Evolutionary conservation across 768 basidiomycete species (phyloP).

Genomic region (Auriscalpium microsporum): DNA sequence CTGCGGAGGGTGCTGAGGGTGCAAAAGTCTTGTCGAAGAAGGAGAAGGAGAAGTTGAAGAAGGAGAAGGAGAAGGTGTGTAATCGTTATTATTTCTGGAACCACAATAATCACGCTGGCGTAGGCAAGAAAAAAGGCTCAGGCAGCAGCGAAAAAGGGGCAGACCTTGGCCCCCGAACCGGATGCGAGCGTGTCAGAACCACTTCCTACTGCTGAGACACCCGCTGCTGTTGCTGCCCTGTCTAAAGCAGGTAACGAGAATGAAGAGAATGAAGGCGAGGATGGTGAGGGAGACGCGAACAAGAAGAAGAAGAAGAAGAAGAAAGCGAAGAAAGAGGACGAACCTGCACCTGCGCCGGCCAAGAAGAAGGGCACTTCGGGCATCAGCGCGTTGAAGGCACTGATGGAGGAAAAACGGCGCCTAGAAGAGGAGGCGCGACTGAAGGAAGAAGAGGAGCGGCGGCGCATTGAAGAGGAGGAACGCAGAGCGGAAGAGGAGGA

Average conservation of each 20-base stretch:
- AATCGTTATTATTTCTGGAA: neutral
- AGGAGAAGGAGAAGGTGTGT: constrained; percentile 87
- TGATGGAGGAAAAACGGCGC: constrained; percentile 89
- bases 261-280: constrained; percentile 57
- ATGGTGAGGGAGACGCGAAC: constrained; percentile 30
- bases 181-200: constrained; percentile 19
- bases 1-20: constrained; percentile 28
- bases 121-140: constrained; percentile 95
- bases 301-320: constrained; percentile 81
- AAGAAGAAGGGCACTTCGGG: constrained; percentile 66
- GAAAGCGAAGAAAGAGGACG: constrained; percentile 68
- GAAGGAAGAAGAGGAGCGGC: constrained; percentile 68
- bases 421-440: constrained; percentile 76
- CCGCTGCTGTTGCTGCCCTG: constrained; percentile 6
- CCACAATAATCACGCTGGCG: constrained; percentile 2
- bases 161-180: neutral
- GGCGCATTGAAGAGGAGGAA: constrained; percentile 86
- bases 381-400: constrained; percentile 75
- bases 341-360: constrained; percentile 46
- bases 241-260: constrained; percentile 38
- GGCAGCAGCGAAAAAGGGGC: constrained; percentile 72
- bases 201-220: neutral
- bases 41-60: constrained; percentile 95
- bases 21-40: constrained; percentile 83
- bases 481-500: constrained; percentile 69